phyloP scores from a whole-genome alignment of 768 basidiomycete genomes.

The Mycena maculata region DNA sequence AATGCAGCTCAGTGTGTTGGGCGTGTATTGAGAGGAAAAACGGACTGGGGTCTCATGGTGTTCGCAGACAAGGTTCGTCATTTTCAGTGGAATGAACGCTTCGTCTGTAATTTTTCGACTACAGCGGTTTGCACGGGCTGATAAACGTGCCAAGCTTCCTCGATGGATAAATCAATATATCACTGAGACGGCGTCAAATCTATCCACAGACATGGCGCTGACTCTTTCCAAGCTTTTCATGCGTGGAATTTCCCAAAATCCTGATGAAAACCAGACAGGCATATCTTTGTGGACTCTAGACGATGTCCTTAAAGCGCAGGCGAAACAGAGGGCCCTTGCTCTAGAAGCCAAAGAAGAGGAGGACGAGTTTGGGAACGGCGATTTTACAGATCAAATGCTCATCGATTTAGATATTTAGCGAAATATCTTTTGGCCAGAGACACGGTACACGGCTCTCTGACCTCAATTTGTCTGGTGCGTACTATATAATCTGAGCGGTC shows the following conservation, averaged over 20 bases:
- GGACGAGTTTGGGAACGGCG: slow-evolving; percentile 77
- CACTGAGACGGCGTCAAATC: slow-evolving; percentile 96
- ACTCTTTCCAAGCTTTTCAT: slow-evolving; percentile 96
- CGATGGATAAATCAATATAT: slow-evolving; percentile 99
- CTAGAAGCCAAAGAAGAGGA: slow-evolving; percentile 62
- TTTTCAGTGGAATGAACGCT: neutral
- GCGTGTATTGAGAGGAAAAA: slow-evolving; percentile 96
- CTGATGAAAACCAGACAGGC: slow-evolving; percentile 95
- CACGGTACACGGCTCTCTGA: too few species aligned
- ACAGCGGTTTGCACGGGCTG: slow-evolving; percentile 91
- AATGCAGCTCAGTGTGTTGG: slow-evolving; percentile 99
- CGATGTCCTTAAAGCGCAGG: slow-evolving; percentile 88
- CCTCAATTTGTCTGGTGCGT: too few species aligned
- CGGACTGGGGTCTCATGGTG: slow-evolving; percentile 99
- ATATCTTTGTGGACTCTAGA: slow-evolving; percentile 95
- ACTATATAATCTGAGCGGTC: too few species aligned
- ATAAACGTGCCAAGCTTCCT: slow-evolving; percentile 95
- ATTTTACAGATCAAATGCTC: slow-evolving; percentile 71
- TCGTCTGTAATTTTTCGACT: slow-evolving; percentile 11
- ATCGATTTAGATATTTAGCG: slow-evolving; percentile 61
- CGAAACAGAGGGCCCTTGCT: slow-evolving; percentile 78
- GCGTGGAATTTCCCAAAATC: slow-evolving; percentile 98
- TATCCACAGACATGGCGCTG: slow-evolving; percentile 98
- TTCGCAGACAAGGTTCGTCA: slow-evolving; percentile 94
- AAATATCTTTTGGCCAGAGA: too few species aligned